Conservation (phyloP, 768 basidiomycete species). For the Auriculariales sp. region DNA sequence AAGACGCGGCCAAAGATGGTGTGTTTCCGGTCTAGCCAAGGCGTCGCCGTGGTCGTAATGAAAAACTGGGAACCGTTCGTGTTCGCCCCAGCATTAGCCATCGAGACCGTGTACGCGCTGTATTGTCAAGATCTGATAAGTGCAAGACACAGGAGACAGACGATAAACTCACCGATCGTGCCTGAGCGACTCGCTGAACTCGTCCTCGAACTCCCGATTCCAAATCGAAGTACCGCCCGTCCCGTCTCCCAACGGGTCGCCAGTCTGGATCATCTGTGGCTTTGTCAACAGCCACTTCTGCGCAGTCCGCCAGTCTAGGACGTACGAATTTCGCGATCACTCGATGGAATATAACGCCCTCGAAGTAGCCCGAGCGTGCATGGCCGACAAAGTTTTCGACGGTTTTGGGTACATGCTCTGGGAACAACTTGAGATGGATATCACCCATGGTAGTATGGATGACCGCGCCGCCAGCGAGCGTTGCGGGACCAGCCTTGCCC, state of each 20-base stretch:
- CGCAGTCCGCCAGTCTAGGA: slow-evolving; percentile 4
- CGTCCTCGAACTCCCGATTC: slow-evolving; percentile 84
- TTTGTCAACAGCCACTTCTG: no score
- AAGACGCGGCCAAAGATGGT: slow-evolving; percentile 87
- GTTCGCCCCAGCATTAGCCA: slow-evolving; percentile 82
- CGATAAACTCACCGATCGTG: slow-evolving; percentile 60
- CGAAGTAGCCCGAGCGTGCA: slow-evolving; percentile 78
- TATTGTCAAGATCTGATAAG: not conserved
- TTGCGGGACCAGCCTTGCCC: slow-evolving; percentile 40
- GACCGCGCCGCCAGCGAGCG: slow-evolving; percentile 63
- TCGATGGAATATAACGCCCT: slow-evolving; percentile 89
- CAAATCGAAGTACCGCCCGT: slow-evolving; percentile 87
- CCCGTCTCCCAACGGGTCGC: slow-evolving; percentile 88
- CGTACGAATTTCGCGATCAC: slow-evolving; percentile 85
- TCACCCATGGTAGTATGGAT: slow-evolving; percentile 96
- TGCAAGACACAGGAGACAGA: not conserved
- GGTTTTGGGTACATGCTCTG: slow-evolving; percentile 81
- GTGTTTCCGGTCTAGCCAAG: slow-evolving; percentile 85
- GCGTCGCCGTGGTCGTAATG: slow-evolving; percentile 87
- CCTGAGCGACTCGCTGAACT: slow-evolving; percentile 76
- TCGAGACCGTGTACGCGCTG: slow-evolving; percentile 89
- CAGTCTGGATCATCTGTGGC: slow-evolving; percentile 81
- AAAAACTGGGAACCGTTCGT: slow-evolving; percentile 98
- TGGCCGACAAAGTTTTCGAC: slow-evolving; percentile 98
- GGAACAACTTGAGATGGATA: slow-evolving; percentile 80